Evolutionary conservation across 2,329 filamentous ascomycete species (phyloP), one percentile per base, ranked within the genome.

Genomic region (Drechslera avenae): DNA sequence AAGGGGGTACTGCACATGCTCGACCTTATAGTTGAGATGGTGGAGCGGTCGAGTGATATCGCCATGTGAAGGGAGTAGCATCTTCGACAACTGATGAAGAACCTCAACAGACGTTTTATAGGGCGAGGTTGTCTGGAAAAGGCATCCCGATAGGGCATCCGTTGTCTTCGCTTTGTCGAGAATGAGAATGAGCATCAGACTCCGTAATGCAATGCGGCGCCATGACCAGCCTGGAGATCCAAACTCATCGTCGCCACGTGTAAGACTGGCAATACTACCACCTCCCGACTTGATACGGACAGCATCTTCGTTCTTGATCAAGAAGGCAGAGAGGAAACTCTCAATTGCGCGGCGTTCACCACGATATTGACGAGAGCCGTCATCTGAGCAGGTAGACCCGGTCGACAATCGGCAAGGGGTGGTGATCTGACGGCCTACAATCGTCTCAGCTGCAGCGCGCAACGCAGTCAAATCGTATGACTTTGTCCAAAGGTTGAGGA

Each of bases 261-360:
- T 68, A 19, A 75, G 69, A 46, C 65, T 74, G 8, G 69, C 71
- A 52, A 75, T 75, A 50, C 68, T 73, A 7, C 71, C 72, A 7
- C 65, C 63, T 19, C 72, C 74, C 19, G 55, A 59, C 47, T 75
- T 74, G 18, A 72, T 59, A 4, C 71, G 67, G 8, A 76, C 68
- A n/a, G 79, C 75, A 63, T 86, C 84, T 57, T 84, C 79, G 50
- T 85, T 83, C 23, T 76, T 77, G 46, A 87, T 76, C 44, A 87
- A 66, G 62, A 85, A 86, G 0, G 76, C 75, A 34, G 83, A 79
- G 16, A 86, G 67, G 63, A 85, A 86, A 3, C 67, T 68, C 58
- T 80, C 79, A 45, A 84, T 61, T 5, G 73, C 72, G 56, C 76
- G 75, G 52, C 73, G 74, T 52, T 76, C 64, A 2, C 68, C 59